A percentile compares a stretch with the other conserved stretches of the same genome.
These are phyloP conservation scores for Nicotiana knightiana DNA, from an alignment of 257 asterid genomes.

Conservation along the genomic window DNA sequence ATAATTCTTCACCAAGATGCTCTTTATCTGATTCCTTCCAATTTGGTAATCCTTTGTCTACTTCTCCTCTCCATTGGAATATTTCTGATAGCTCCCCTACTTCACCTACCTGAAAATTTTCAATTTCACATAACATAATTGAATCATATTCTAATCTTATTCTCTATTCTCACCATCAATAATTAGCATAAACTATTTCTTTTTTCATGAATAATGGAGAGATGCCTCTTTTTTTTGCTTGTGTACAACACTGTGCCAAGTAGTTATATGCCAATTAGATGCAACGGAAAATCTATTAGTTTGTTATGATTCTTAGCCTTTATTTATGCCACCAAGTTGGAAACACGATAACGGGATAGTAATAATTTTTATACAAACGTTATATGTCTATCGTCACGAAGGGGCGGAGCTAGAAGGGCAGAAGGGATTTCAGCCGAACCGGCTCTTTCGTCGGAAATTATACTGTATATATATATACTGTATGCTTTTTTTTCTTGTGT, in stretches of 20 bases:
- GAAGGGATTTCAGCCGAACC: too few species aligned
- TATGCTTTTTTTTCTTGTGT: too few species aligned
- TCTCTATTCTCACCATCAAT: not conserved
- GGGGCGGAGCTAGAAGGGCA: too few species aligned
- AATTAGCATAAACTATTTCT: not conserved
- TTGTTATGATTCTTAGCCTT: too few species aligned
- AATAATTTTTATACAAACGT: not conserved
- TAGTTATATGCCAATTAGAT: not conserved
- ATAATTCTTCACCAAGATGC: conserved; percentile 59
- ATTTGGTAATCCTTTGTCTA: conserved; percentile 48
- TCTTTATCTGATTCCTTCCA: conserved; percentile 57
- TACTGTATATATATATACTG: too few species aligned
- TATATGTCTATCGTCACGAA: not conserved
- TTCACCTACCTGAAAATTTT: conserved; percentile 41
- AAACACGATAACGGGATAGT: too few species aligned
- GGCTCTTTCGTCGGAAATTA: too few species aligned
- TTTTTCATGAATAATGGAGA: not conserved
- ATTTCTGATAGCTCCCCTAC: conserved; percentile 58
- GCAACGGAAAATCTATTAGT: not conserved
- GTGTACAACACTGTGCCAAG: not conserved
- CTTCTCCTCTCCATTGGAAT: conserved; percentile 66
- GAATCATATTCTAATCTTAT: not conserved
- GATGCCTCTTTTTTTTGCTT: not conserved
- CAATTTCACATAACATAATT: not conserved
- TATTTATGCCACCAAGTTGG: too few species aligned